These are phyloP conservation scores for sweet orange (Citrus sinensis) DNA, from an alignment of 345 rosid species.

Conservation along the genomic window DNA sequence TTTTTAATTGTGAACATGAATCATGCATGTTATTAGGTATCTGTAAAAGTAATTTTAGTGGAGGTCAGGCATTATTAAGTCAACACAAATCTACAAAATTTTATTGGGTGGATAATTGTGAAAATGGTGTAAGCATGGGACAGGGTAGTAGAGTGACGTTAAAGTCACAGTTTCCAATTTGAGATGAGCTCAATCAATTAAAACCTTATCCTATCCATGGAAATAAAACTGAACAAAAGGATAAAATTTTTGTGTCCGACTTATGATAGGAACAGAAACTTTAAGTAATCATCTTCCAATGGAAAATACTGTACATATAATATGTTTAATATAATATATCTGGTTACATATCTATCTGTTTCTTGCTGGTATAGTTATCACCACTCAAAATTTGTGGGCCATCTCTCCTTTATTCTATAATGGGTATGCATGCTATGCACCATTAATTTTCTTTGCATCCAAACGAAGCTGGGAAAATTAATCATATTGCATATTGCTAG, in stretches of 20 bases:
- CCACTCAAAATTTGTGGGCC: constrained; percentile 18
- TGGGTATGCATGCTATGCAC: constrained; percentile 1
- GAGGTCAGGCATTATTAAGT: not conserved
- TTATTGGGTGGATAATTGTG: not conserved
- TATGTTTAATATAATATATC: too few relatives aligned
- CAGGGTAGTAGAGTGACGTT: not conserved
- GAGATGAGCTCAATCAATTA: not conserved
- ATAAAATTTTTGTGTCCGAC: not conserved
- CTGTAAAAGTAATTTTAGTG: not conserved
- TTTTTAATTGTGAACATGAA: not conserved
- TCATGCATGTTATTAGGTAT: not conserved
- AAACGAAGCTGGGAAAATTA: constrained; percentile 15
- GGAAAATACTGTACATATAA: not conserved
- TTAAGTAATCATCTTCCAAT: not conserved
- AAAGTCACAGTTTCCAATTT: not conserved
- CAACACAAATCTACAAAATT: not conserved
- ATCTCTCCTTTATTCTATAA: not conserved
- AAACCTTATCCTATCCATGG: constrained; percentile 12
- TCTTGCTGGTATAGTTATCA: not conserved
- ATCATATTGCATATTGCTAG: not conserved
- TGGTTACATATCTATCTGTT: constrained; percentile 1
- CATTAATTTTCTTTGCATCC: constrained; percentile 2
- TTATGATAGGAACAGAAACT: constrained; percentile 3
- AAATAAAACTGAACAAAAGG: not conserved
- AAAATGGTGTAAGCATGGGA: not conserved